Conservation (phyloP, 495 filamentous ascomycete species). For the Penicillium ucsense region DNA sequence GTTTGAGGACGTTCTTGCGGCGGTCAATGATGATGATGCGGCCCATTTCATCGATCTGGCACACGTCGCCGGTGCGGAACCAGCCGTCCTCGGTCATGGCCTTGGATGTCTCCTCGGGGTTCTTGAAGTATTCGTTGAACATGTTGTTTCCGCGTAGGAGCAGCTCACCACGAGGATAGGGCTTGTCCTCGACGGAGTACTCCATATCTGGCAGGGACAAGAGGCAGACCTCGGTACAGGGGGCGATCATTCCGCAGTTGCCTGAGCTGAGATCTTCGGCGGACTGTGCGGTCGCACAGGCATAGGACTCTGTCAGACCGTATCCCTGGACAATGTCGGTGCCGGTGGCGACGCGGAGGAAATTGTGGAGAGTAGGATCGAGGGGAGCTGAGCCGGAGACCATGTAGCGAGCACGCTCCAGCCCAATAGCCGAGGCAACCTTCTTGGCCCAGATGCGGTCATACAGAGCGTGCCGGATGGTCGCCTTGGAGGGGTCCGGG, state of each 20-base stretch:
- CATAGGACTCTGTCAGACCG: slow-evolving; percentile 93
- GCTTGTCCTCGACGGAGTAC: slow-evolving; percentile 82
- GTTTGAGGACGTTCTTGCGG: slow-evolving; percentile 96
- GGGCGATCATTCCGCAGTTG: slow-evolving; percentile 68
- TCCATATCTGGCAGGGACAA: slow-evolving; percentile 90
- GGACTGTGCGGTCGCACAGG: slow-evolving; percentile 59
- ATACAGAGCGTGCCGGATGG: slow-evolving; percentile 76
- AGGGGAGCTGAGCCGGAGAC: slow-evolving; percentile 86
- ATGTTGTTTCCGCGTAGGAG: slow-evolving; percentile 68
- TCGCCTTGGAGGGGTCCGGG: slow-evolving; percentile 55
- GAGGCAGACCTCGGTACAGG: slow-evolving; percentile 67
- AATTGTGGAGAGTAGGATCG: slow-evolving; percentile 77
- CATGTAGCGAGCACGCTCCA: slow-evolving; percentile 65
- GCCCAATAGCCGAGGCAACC: slow-evolving; percentile 68
- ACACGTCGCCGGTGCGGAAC: slow-evolving; percentile 95
- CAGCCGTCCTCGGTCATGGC: slow-evolving; percentile 81
- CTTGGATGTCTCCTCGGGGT: slow-evolving; percentile 76
- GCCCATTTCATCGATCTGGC: slow-evolving; percentile 68
- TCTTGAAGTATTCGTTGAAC: slow-evolving; percentile 82
- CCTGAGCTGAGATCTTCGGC: slow-evolving; percentile 61
- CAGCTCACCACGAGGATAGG: slow-evolving; percentile 87
- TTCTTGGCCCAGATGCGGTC: slow-evolving; percentile 92
- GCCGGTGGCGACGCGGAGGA: slow-evolving; percentile 74
- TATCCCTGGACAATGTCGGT: slow-evolving; percentile 84
- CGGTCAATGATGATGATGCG: slow-evolving; percentile 92